Base-by-base conservation (phyloP, 2,329 filamentous ascomycete genomes). In the Fusarium camptoceras region DNA sequence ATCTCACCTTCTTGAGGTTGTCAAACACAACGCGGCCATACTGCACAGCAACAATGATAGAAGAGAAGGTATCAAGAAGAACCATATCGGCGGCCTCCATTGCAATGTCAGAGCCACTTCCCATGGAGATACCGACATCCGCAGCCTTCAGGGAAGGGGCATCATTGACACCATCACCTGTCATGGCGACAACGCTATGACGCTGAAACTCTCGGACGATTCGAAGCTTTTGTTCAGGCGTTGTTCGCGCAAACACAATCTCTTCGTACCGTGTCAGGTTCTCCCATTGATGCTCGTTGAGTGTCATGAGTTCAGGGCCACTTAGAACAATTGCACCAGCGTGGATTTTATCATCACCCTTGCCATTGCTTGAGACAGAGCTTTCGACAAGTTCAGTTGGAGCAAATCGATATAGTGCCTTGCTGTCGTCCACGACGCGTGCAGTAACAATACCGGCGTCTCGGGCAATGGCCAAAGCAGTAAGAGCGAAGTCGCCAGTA, bases 131-230 rank as follows among this genome's bases (percentile, higher is more conserved):
- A 59, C 92, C 92, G 2, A 97, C 89, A 72, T 97, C 93, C 18
- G 94, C 92, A 1, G 90, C 89, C 3, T 91, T 89, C 6, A 97
- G 86, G 3, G 93, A 93, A 0, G 93, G 93, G 0, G 93, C 91
- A 75, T 97, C 94, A 74, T 97, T 97, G 71, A 95, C 93, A 20
- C 94, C 93, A 72, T 97, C 93, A 39, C 93, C 94, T 3, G 94
- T 92, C 88, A 97, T 96, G 41, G 90, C 93, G 1, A 97, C 88
- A 3, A 92, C 90, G 78, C 70, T 91, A 75, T 86, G 83, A 11
- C 87, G 83, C 75, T 93, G 91, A 65, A 94, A 90, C 76, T 92
- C 91, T 30, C 87, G 87, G n/a, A 94, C 91, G 65, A 94, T 94
- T 34, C 91, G 88, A 9, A 94, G 86, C 76, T 94, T 94, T 76